Percentiles rank a stretch among this genome's conserved stretches.
phyloP scores from a whole-genome alignment of 768 basidiomycete species.

The Leccinum boreale region DNA sequence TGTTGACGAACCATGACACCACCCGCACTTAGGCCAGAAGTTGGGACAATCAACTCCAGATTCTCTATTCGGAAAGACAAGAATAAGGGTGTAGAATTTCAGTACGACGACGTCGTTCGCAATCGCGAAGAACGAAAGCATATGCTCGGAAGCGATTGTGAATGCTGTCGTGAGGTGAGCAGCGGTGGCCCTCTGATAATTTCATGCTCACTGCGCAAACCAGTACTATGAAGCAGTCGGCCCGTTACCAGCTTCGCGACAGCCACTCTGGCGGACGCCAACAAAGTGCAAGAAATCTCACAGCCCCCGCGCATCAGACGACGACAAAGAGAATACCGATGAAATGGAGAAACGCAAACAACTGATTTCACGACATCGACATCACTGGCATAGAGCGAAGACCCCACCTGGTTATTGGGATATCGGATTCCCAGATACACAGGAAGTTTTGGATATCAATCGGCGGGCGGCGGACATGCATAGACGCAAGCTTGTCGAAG shows the following conservation, averaged over 20 bases:
- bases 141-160: slow-evolving; percentile 78
- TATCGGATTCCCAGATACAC: slow-evolving; percentile 87
- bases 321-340: slow-evolving; percentile 33
- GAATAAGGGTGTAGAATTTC: slow-evolving; percentile 65
- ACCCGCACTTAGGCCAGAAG: slow-evolving; percentile 18
- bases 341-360: slow-evolving; percentile 55
- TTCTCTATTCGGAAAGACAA: slow-evolving; percentile 63
- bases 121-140: slow-evolving; percentile 56
- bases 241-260: slow-evolving; percentile 64
- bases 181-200: neutral
- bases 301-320: neutral
- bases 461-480: slow-evolving; percentile 70
- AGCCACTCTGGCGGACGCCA: slow-evolving; percentile 75
- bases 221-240: slow-evolving; percentile 82
- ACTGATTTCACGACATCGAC: slow-evolving; percentile 67
- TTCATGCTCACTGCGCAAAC: neutral
- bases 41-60: slow-evolving; percentile 54
- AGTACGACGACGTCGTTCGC: slow-evolving; percentile 77
- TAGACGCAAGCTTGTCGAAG: slow-evolving; percentile 52
- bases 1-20: neutral
- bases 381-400: slow-evolving; percentile 63
- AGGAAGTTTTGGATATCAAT: slow-evolving; percentile 77
- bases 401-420: slow-evolving; percentile 90
- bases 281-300: slow-evolving; percentile 29
- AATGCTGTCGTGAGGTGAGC: slow-evolving; percentile 74